Percentiles rank a stretch among this genome's conserved stretches.
Conservation (phyloP, 768 basidiomycete genomes). For the Rhodosporidiobolus sp. region DNA sequence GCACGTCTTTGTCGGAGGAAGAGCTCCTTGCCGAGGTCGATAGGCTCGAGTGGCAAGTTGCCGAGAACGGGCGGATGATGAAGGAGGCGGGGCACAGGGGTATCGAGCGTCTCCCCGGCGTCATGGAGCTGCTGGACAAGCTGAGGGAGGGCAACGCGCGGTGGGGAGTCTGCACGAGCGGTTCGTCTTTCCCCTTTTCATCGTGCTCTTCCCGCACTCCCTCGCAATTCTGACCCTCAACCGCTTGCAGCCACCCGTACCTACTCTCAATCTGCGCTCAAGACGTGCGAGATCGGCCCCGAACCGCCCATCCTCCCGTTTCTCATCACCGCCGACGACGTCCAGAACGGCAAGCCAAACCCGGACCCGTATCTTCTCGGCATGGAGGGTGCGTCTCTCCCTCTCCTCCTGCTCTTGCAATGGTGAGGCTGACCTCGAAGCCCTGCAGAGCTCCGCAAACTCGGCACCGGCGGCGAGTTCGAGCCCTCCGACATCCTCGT, state of each 20-base stretch:
- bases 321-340: conserved; percentile 73
- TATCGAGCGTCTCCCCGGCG: conserved; percentile 63
- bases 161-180: conserved; percentile 85
- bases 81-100: conserved; percentile 41
- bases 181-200: conserved; percentile 51
- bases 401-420: conserved; percentile 56
- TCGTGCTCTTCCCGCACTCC: no score
- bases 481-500: conserved; percentile 54
- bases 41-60: conserved; percentile 33
- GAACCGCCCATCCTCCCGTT: conserved; percentile 58
- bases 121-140: conserved; percentile 57
- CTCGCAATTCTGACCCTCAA: not conserved
- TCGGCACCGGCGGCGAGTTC: conserved; percentile 17
- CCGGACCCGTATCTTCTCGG: conserved; percentile 83
- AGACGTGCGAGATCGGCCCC: conserved; percentile 58
- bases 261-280: conserved; percentile 68
- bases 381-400: conserved; percentile 56
- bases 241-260: conserved; percentile 67
- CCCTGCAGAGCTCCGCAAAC: conserved; percentile 4
- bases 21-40: conserved; percentile 24
- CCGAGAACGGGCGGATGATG: conserved; percentile 28
- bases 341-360: conserved; percentile 74
- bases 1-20: conserved; percentile 6
- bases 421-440: not conserved
- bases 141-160: conserved; percentile 58